Conservation (phyloP, 345 rosid species). For the Eucalyptus sp. region DNA sequence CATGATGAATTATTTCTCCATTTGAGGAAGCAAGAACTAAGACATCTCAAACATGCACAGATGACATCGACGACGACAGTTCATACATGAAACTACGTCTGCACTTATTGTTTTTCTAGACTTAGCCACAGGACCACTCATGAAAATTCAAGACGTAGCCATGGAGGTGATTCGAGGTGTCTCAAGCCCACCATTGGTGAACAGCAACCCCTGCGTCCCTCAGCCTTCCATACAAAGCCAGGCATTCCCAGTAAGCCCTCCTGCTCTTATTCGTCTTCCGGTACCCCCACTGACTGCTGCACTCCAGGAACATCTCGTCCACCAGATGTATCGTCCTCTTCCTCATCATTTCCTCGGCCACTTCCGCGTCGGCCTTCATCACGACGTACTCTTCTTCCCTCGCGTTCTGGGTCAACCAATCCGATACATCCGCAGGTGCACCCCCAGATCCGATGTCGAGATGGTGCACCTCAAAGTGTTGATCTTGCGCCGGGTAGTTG, state of each 20-base stretch:
- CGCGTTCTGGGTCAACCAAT: conserved; percentile 19
- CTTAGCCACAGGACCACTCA: background rate
- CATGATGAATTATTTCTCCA: background rate
- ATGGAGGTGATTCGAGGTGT: background rate
- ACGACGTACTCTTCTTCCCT: conserved; percentile 29
- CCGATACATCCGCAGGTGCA: background rate
- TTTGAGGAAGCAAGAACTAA: background rate
- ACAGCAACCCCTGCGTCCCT: conserved; percentile 32
- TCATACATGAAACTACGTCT: background rate
- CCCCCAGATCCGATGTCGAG: background rate
- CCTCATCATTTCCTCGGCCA: conserved; percentile 18
- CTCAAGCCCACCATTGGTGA: conserved; percentile 37
- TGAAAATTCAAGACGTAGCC: background rate
- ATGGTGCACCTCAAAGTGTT: conserved; percentile 11
- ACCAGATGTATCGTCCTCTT: conserved; percentile 8
- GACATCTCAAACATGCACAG: background rate
- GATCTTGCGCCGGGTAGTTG: conserved; percentile 19
- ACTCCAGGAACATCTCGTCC: conserved; percentile 34
- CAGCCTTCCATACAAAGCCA: conserved; percentile 30
- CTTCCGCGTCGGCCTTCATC: conserved; percentile 36
- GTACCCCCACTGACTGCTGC: conserved; percentile 18
- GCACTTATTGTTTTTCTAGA: background rate
- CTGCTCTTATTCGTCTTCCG: conserved; percentile 3
- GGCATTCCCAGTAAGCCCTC: conserved; percentile 44
- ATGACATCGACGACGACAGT: background rate